Percentiles rank a stretch among this genome's conserved stretches.
phyloP scores from a whole-genome alignment of 768 basidiomycete species.

The Lyophyllum shimeji region DNA sequence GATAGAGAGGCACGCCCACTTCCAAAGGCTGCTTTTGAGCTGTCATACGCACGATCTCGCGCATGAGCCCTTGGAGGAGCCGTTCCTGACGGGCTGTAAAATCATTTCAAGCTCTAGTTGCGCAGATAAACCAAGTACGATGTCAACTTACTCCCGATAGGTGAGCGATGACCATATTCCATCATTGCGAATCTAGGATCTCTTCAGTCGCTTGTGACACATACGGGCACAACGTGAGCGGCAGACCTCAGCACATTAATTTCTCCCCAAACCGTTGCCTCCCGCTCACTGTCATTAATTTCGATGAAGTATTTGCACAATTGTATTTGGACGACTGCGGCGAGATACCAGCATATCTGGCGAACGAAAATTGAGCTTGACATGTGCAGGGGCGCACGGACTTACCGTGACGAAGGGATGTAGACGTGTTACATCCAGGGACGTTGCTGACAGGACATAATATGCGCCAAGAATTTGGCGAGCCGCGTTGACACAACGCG shows the following conservation, averaged over 20 bases:
- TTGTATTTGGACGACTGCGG: constrained; percentile 84
- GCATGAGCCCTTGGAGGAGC: constrained; percentile 79
- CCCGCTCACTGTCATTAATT: constrained; percentile 68
- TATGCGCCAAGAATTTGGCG: constrained; percentile 73
- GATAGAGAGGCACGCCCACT: constrained; percentile 78
- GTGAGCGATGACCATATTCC: constrained; percentile 75
- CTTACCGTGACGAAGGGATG: constrained; percentile 83
- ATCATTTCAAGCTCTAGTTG: constrained; percentile 6
- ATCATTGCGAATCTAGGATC: constrained; percentile 74
- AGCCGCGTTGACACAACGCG: constrained; percentile 74
- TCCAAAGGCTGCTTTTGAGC: constrained; percentile 78
- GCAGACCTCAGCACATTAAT: constrained; percentile 78
- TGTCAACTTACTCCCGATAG: constrained; percentile 70
- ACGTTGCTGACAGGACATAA: constrained; percentile 78
- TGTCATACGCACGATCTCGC: constrained; percentile 81
- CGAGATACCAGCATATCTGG: constrained; percentile 90
- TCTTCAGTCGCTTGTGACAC: constrained; percentile 7
- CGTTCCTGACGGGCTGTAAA: constrained; percentile 76
- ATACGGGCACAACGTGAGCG: background rate
- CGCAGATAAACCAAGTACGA: constrained; percentile 2
- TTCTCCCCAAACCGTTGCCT: constrained; percentile 83
- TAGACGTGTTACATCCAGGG: constrained; percentile 74
- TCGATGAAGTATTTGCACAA: constrained; percentile 86
- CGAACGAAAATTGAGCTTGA: constrained; percentile 9
- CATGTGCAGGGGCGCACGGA: constrained; percentile 5